These are phyloP conservation scores for Fusarium sp. DNA, from an alignment of 2,329 filamentous ascomycete species.

Conservation along the genomic window DNA sequence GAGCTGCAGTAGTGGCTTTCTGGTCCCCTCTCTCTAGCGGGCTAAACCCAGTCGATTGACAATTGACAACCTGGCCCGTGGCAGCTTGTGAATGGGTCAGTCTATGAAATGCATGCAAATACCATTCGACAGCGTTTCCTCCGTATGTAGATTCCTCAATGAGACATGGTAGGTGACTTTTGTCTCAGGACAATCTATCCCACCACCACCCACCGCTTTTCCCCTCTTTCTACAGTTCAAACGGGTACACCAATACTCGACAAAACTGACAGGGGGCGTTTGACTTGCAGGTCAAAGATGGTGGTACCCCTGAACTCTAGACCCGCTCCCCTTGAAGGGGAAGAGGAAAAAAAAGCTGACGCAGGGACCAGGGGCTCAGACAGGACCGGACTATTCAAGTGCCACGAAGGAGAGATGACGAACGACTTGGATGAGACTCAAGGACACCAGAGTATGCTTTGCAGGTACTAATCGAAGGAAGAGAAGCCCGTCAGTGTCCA, in stretches of 20 bases:
- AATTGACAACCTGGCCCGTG: neutral
- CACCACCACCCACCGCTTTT: neutral
- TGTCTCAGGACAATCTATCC: neutral
- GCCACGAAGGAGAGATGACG: conserved; percentile 31
- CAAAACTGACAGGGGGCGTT: conserved; percentile 29
- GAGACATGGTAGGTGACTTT: conserved; percentile 5
- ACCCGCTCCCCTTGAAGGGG: conserved; percentile 3
- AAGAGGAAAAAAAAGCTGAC: conserved; percentile 3
- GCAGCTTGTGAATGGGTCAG: neutral
- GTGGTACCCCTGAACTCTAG: conserved; percentile 27
- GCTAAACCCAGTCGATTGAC: conserved; percentile 7
- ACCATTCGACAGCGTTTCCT: neutral
- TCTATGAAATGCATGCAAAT: conserved; percentile 17
- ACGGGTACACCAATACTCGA: too few relatives aligned
- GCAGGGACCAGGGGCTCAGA: conserved; percentile 40
- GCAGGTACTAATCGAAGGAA: neutral
- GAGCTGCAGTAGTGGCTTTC: conserved; percentile 36
- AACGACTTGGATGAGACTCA: conserved; percentile 6
- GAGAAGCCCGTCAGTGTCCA: neutral
- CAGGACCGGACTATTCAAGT: conserved; percentile 31
- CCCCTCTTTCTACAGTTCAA: neutral
- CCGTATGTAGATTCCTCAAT: neutral
- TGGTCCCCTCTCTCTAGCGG: neutral
- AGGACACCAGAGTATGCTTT: neutral
- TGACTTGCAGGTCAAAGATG: conserved; percentile 37